Evolutionary conservation across 2,329 filamentous ascomycete genomes (phyloP), one percentile per base, ranked within the genome.

Genomic region (Fusarium goolgardi): DNA sequence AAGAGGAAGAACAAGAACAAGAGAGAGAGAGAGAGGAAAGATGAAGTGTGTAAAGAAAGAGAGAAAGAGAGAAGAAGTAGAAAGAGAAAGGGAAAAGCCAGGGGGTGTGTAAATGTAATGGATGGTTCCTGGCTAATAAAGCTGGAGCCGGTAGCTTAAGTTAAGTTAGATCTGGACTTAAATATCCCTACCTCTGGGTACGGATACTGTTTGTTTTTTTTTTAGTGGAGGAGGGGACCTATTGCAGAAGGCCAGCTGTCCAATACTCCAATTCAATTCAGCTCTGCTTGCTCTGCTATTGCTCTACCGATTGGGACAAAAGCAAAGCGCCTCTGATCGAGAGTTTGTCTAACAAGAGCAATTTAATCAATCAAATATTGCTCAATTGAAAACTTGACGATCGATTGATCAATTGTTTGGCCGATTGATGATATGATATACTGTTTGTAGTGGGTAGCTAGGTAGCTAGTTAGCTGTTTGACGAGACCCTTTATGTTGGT

Each of bases 211-310:
- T 32, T n/a, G n/a, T n/a, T 52, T 64, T 63, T 64, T 63, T 64
- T 62, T 62, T 62, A 63, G 60, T 63, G 60, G 59, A 63, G 50
- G 59, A 41, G 43, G 52, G 45, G 35, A 43, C 55, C 59, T 66
- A 66, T 63, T 52, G 57, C 53, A 67, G 58, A 67, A 69, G 66
- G 66, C 66, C 66, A 69, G 66, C 62, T 69, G 66, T 69, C 57
- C 66, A 69, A 52, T 64, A 64, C 61, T 64, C 29, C 46, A 46
- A 40, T 41, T 29, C 53, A 37, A 29, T 35, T 20, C 53, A 35
- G 53, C 29, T n/a, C 43, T 35, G 32, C 34, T 53, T 31, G 18
- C 18, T 31, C 29, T 31, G 34, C 39, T 40, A 59, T 55, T 58
- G 31, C 31, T 55, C 13, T 45, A 34, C 34, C 65, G 34, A 50